A percentile compares a stretch with the other conserved stretches of the same genome.
Evolutionary conservation across 257 asterid genomes (phyloP).

Genomic region (Nicotiana tomentosiformis): DNA sequence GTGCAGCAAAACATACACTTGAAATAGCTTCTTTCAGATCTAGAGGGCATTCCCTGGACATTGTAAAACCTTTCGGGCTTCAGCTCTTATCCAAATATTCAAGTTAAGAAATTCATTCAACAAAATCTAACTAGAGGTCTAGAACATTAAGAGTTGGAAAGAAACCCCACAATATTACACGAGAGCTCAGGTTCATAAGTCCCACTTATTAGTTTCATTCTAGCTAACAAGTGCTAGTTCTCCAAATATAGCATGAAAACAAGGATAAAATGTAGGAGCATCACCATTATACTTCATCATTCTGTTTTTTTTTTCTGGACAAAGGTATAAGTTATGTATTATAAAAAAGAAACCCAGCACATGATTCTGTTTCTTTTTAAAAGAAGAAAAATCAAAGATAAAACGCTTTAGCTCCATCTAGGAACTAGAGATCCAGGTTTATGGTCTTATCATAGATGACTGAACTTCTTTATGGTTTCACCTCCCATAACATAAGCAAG

Average conservation of each 20-base stretch:
- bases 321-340: no score
- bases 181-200: background rate
- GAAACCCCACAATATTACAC: background rate
- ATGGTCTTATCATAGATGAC: background rate
- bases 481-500: background rate
- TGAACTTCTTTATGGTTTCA: background rate
- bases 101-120: background rate
- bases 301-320: no score
- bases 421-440: background rate
- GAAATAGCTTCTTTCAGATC: constrained; percentile 98
- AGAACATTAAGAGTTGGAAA: background rate
- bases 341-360: no score
- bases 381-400: background rate
- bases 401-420: background rate
- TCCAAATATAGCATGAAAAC: background rate
- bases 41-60: constrained; percentile 86
- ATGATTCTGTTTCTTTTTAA: no score
- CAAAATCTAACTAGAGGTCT: background rate
- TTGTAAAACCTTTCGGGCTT: constrained; percentile 1
- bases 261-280: background rate
- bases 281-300: background rate
- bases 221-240: background rate
- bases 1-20: constrained; percentile 95
- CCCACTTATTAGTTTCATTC: background rate
- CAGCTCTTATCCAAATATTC: constrained; percentile 1